Conservation (phyloP, 768 basidiomycete species). For the Lactarius hengduanensis region DNA sequence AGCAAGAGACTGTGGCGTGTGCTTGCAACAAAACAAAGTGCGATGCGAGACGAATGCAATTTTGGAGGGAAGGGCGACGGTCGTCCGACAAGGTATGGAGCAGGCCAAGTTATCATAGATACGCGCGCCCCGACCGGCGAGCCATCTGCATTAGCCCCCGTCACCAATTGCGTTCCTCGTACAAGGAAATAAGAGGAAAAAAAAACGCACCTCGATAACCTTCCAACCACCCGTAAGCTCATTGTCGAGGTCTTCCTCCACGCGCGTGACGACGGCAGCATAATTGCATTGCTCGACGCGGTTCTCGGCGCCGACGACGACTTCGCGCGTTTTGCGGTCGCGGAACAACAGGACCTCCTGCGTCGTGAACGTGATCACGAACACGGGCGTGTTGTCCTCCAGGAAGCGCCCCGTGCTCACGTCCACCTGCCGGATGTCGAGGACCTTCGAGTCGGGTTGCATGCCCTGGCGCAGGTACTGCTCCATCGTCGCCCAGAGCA, state of each 20-base stretch:
- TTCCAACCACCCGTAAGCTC: conserved; percentile 98
- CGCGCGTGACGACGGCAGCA: conserved; percentile 84
- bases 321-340: conserved; percentile 84
- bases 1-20: conserved; percentile 3
- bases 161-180: conserved; percentile 11
- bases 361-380: conserved; percentile 87
- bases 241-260: conserved; percentile 85
- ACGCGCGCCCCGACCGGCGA: conserved; percentile 50
- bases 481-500: conserved; percentile 98
- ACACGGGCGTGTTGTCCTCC: conserved; percentile 87
- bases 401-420: conserved; percentile 87
- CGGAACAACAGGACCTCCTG: conserved; percentile 94
- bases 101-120: conserved; percentile 37
- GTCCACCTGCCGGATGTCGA: conserved; percentile 97
- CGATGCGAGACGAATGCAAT: conserved; percentile 9
- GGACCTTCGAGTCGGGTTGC: conserved; percentile 87
- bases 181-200: neutral
- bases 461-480: conserved; percentile 89
- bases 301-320: conserved; percentile 83
- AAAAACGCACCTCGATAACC: conserved; percentile 76
- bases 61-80: neutral
- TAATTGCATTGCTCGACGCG: conserved; percentile 93
- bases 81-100: neutral
- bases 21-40: conserved; percentile 20
- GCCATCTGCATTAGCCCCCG: conserved; percentile 44